Evolutionary conservation across 768 basidiomycete species (phyloP), one percentile per base, ranked within the genome.

Genomic region (Podaxis sp.): DNA sequence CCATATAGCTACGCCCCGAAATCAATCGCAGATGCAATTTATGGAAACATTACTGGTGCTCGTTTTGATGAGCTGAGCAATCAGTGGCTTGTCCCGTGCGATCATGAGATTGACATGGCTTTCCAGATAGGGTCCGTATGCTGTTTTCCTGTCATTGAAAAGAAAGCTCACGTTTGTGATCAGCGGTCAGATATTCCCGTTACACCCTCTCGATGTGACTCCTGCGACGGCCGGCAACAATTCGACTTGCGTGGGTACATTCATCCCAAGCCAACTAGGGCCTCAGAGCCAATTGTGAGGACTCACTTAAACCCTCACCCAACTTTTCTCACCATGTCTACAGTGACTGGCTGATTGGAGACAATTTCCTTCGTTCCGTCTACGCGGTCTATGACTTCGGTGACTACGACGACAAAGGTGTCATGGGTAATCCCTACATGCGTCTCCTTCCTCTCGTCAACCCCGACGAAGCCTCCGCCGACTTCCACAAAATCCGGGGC

Each of bases 301-400:
- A 38, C 14, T 18, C 25, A 48, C 50, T 61, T 61, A 35, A 38
- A 1, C 40, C 61, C 48, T 54, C 14, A 38, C 23, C 5, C 11
- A n/a, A 16, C 52, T 55, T 42, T 56, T 47, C 55, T 52, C 44
- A 61, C 11, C 2, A n/a, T 54, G 21, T 57, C 64, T 18, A 10
- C 62, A 92, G 90, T 68, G 92, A 94, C 70, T 89, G 90, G 86
- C 78, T 94, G 48, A 69, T 93, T 56, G 92, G 92, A 21, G 91
- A 90, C 72, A 93, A 90, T 67, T 81, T 91, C 69, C 79, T 94
- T 61, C 90, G 92, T 61, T 89, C 90, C 14, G 75, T 93, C 40
- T 93, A 93, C 72, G 82, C 89, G 6, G 74, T 94, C 59, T 94
- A 92, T 70, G 89, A 93, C 72, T 94, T 89, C 68, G 91, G 91